These are phyloP conservation scores for Spongospora subterranea DNA, from an alignment of 208 protist species.

Conservation along the genomic window DNA sequence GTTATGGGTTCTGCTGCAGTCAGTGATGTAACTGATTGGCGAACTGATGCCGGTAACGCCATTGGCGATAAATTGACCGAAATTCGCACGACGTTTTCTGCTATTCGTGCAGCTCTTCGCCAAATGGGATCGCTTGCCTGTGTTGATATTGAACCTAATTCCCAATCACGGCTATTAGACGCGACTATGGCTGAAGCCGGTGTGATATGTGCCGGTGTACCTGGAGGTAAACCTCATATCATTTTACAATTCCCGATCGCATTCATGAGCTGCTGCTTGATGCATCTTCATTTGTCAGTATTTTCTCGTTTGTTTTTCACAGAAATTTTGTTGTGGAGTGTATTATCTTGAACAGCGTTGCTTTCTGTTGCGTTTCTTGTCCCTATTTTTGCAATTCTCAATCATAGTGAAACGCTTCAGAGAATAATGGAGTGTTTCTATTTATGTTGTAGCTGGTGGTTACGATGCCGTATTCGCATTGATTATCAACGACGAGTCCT, in stretches of 20 bases:
- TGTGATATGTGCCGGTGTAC: conserved; percentile 26
- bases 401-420: too few species aligned
- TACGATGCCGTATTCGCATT: not conserved
- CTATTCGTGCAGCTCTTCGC: not conserved
- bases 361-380: too few species aligned
- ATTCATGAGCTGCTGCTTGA: too few species aligned
- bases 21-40: not conserved
- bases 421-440: too few species aligned
- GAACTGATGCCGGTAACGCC: not conserved
- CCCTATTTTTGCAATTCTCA: too few species aligned
- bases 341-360: too few species aligned
- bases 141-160: not conserved
- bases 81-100: not conserved
- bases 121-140: not conserved
- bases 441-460: conserved; percentile 5
- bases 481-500: not conserved
- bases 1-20: too few species aligned
- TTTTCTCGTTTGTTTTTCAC: too few species aligned
- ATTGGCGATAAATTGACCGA: not conserved
- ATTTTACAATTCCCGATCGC: not conserved
- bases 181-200: not conserved
- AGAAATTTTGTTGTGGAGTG: too few species aligned
- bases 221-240: not conserved
- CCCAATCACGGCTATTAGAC: not conserved
- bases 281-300: too few species aligned